Base-by-base conservation (phyloP, 2,329 filamentous ascomycete genomes). In the Lachnellula cervina region DNA sequence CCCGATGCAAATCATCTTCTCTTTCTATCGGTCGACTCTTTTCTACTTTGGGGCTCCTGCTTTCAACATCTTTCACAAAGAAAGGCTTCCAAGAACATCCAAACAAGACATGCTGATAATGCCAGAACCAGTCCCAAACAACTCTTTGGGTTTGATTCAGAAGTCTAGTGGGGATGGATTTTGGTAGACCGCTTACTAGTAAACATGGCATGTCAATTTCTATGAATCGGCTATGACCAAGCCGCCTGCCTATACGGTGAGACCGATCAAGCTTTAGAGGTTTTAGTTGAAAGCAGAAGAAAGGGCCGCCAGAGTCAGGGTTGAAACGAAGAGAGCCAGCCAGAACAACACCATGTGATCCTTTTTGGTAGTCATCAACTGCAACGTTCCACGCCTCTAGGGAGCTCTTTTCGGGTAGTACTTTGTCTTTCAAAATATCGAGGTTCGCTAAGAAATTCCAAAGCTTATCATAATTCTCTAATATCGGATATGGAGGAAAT, bases 161-260 rank as follows among this genome's bases (percentile, higher is more conserved):
- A 74, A 62, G 16, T 66, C 70, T 2, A 73, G 25, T 28, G 6
- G 25, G 55, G 0, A 69, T 48, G 0, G 57, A 49, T 0, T 71
- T 68, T 0, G 66, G 63, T 2, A 69, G 61, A 2, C 46, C 38
- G 16, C 62, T 68, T 0, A 66, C 67, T 1, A 64, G 68, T 0
- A 75, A 71, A 0, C 73, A 73, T 0, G 82, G 81, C 5, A 84
- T 71, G 4, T 75, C 65, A 0, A 86, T 56, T 52, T 85, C 80
- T 1, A 86, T 58, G 44, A 84, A 84, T 0, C 83, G 74, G 59
- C 86, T 82, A 0, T 76, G 69, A 0, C 83, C 82, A 60, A 83
- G 84, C 4, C 76, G 77, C 13, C 83, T 76, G 19, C 71, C 70
- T 0, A 86, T 66, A 1, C 83, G 77, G 65, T 82, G 75, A 0